Percentiles rank a stretch among this genome's conserved stretches.
phyloP scores from a whole-genome alignment of 768 basidiomycete genomes.

The Kwoniella dejecticola region DNA sequence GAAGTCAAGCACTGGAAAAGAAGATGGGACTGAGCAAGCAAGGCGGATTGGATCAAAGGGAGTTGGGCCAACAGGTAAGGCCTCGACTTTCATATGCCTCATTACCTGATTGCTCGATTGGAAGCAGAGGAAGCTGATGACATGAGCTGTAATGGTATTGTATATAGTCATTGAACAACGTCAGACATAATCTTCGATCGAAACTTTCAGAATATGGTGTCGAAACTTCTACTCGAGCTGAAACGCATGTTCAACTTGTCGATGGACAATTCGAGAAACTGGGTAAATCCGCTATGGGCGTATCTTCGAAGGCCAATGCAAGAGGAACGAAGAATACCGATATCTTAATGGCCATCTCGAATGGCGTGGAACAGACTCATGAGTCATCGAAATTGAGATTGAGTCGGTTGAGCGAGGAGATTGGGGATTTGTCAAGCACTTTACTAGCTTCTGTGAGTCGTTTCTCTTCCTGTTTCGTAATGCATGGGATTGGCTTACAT shows the following conservation, averaged over 20 bases:
- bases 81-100: no score
- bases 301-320: conserved; percentile 14
- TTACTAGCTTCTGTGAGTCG: conserved; percentile 25
- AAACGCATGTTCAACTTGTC: conserved; percentile 26
- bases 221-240: conserved; percentile 22
- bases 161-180: conserved; percentile 28
- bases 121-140: no score
- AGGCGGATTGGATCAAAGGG: no score
- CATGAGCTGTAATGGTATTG: neutral
- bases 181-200: conserved; percentile 17
- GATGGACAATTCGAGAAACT: conserved; percentile 34
- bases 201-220: conserved; percentile 27
- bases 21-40: conserved; percentile 25
- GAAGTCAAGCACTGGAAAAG: conserved; percentile 59
- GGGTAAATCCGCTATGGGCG: conserved; percentile 22
- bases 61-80: conserved; percentile 31
- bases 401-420: neutral
- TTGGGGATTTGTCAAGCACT: conserved; percentile 10
- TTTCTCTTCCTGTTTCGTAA: neutral
- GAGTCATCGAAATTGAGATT: conserved; percentile 7
- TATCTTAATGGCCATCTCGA: conserved; percentile 9
- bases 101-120: no score
- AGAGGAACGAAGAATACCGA: conserved; percentile 22
- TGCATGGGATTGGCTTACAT: conserved; percentile 1
- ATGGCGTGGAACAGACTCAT: conserved; percentile 14